Base-by-base conservation (phyloP, 139 green algal species). In the Coelastrella sp. region DNA sequence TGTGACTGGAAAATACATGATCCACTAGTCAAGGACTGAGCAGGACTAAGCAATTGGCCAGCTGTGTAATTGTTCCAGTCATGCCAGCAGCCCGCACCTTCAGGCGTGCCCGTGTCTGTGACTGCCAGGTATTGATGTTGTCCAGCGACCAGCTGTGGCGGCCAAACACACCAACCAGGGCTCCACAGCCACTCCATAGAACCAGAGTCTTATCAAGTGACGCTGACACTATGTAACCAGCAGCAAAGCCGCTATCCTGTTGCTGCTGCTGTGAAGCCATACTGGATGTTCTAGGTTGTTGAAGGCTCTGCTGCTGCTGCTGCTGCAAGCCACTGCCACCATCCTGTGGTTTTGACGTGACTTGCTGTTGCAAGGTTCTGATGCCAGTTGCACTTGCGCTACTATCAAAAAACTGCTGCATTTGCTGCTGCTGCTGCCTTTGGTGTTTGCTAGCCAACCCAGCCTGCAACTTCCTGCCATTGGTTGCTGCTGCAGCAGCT, bases 191-290 rank as follows among this genome's bases (percentile, higher is more conserved):
- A 22, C 68, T 66, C 83, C 83, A 88, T 6, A 88, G 11, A 13
- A 32, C 76, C 32, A 88, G 20, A n/a, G 32, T 73, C 13, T 17
- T 73, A 17, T 88, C 83, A 13, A 88, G 22, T 6, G 56, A 66
- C 3, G 65, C 66, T 65, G 83, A 88, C 65, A 88, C 83, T 23
- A 88, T 17, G n/a, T 74, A 88, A 0, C 83, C 83, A 22, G 58
- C 5, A 65, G 16, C 3, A 0, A 4, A 2, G 3, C 60, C 11
- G 61, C 3, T 22, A 22, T 5, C 0, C 61, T 77, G 23, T 61
- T 84, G 79, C 77, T 83, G 77, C 56, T 11, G 60, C 82, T 83
- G n/a, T 61, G 77, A n/a, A 60, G 77, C 19, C 77, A 47, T 47
- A 47, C 32, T 47, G 23, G 77, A 54, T 81, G 74, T 56, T 65